These are phyloP conservation scores for Tuber magnatum DNA, from an alignment of 495 filamentous ascomycete genomes.

Conservation along the genomic window DNA sequence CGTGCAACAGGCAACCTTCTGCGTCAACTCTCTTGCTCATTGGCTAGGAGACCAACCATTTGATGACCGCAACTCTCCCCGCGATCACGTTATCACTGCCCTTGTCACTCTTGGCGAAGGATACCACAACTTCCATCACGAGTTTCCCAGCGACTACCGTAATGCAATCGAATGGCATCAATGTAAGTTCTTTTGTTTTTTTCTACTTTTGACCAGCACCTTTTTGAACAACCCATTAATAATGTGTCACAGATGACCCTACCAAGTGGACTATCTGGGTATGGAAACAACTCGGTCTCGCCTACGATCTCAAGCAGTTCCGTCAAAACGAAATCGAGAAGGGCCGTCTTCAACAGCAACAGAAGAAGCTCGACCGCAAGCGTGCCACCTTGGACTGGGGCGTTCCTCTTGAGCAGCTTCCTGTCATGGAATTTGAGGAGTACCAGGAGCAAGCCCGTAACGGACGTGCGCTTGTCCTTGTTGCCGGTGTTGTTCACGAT, in stretches of 20 bases:
- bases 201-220: not conserved
- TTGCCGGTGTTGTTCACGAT: slow-evolving; percentile 95
- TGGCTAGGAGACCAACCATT: slow-evolving; percentile 99
- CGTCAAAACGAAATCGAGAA: slow-evolving; percentile 98
- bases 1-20: slow-evolving; percentile 99
- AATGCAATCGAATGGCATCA: slow-evolving; percentile 98
- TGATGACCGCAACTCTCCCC: slow-evolving; percentile 96
- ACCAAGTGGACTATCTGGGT: slow-evolving; percentile 97
- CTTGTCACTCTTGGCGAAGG: slow-evolving; percentile 94
- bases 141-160: slow-evolving; percentile 97
- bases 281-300: slow-evolving; percentile 89
- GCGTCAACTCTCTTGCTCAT: slow-evolving; percentile 96
- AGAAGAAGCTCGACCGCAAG: slow-evolving; percentile 99
- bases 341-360: slow-evolving; percentile 89
- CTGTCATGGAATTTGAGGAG: slow-evolving; percentile 94
- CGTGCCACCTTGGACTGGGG: slow-evolving; percentile 90
- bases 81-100: slow-evolving; percentile 93
- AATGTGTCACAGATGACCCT: slow-evolving; percentile 57
- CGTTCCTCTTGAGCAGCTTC: slow-evolving; percentile 83
- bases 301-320: slow-evolving; percentile 96
- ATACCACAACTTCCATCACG: slow-evolving; percentile 99
- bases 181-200: slow-evolving; percentile 43
- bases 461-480: slow-evolving; percentile 66
- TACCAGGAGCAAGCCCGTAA: slow-evolving; percentile 82
- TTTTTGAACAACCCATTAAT: slow-evolving; percentile 4